Base-by-base conservation (phyloP, 176 grass and related monocot species). In the Aegilops tauschii region DNA sequence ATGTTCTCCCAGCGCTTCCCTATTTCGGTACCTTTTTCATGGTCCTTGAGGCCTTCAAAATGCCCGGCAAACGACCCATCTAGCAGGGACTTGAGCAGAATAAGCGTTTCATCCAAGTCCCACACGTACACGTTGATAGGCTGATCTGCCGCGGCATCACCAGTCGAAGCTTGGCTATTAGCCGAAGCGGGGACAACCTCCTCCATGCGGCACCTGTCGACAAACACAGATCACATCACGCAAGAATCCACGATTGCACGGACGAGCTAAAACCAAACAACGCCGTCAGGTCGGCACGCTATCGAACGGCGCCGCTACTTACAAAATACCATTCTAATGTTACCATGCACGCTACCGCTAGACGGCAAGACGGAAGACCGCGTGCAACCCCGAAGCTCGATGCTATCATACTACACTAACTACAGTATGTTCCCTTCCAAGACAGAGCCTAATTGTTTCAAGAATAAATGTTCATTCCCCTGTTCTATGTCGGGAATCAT, bases 31-130 rank as follows among this genome's bases (percentile, higher is more conserved):
- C 89, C 88, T 77, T 86, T 93, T 67, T 82, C 88, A 45, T 52
- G 36, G 75, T 95, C 96, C 82, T 98, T 98, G 49, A 88, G 70
- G 52, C 96, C 93, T 54, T 93, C 86, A 70, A 92, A 95, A 69
- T 86, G 49, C 6, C 81, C 84, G 30, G 93, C 93, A 82, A 86
- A 98, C 3, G 95, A 89, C 49, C 93, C 95, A 81, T 98, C 93
- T 86, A 98, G 81, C 62, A 98, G 75, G 0, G 93, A 98, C 75
- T 93, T 98, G 71, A 98, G 91, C 74, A 98, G 85, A 83, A 98
- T 98, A 49, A 98, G 93, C 9, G 95, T 98, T 66, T 98, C 95
- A 75, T 98, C 95, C 93, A 98, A 93, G 90, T 98, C 95, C 95
- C 95, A 98, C 30, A 95, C 83, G 45, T 93, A 98, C 20, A 98